These are phyloP conservation scores for Phragmites australis DNA, from an alignment of 176 grass and related monocot genomes.

Conservation along the genomic window DNA sequence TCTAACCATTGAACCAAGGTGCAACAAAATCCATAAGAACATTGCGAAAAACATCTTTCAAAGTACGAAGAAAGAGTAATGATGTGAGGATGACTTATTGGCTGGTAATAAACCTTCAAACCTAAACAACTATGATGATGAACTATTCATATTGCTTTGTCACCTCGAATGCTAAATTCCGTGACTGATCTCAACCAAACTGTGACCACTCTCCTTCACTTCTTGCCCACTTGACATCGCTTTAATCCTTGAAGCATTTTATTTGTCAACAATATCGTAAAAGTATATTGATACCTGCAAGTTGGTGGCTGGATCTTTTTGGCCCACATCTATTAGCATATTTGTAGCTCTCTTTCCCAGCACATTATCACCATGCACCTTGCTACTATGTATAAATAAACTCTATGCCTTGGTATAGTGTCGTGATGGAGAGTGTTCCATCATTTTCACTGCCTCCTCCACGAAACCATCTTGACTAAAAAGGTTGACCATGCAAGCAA, in stretches of 20 bases:
- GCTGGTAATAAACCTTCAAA: background rate
- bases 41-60: background rate
- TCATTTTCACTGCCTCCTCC: constrained; percentile 39
- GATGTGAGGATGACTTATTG: no score
- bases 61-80: no score
- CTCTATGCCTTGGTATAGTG: constrained; percentile 37
- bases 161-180: constrained; percentile 20
- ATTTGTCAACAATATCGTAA: constrained; percentile 4
- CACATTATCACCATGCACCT: constrained; percentile 31
- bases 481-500: constrained; percentile 53
- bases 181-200: constrained; percentile 19
- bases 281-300: constrained; percentile 44
- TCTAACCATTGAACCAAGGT: background rate
- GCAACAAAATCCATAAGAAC: background rate
- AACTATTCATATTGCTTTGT: background rate
- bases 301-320: constrained; percentile 31
- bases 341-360: constrained; percentile 46
- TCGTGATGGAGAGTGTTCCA: constrained; percentile 13
- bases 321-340: constrained; percentile 33
- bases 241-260: constrained; percentile 37
- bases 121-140: background rate
- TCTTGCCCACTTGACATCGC: constrained; percentile 25
- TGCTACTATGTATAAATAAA: constrained; percentile 37
- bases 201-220: constrained; percentile 30
- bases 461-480: constrained; percentile 36